Percentiles rank a stretch among this genome's conserved stretches.
Conservation (phyloP, 75 land plant genomes). For the Azolla pinnata region DNA sequence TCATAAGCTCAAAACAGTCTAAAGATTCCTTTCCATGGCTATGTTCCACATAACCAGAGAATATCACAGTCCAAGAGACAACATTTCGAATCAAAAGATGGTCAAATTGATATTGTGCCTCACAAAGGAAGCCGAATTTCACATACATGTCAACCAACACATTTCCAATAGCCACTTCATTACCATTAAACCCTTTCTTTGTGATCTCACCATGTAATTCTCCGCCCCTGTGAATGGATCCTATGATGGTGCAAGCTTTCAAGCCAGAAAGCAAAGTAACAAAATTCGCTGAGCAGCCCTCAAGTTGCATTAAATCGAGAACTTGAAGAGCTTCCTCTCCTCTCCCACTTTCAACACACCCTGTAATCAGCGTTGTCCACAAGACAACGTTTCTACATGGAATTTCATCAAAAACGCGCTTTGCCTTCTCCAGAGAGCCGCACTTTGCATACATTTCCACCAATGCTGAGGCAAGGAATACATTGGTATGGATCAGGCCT, state of each 20-base stretch:
- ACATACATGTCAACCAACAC: slow-evolving; percentile 39
- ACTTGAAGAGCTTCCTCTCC: slow-evolving; percentile 10
- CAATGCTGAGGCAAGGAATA: background rate
- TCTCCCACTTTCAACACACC: slow-evolving; percentile 18
- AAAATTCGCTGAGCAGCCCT: background rate
- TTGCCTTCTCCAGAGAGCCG: background rate
- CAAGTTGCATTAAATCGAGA: slow-evolving; percentile 12
- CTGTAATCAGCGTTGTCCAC: slow-evolving; percentile 17
- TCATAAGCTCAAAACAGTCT: slow-evolving; percentile 1
- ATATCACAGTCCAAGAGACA: slow-evolving; percentile 33
- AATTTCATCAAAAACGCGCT: slow-evolving; percentile 4
- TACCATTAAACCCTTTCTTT: background rate
- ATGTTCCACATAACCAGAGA: slow-evolving; percentile 1
- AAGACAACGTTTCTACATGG: slow-evolving; percentile 8
- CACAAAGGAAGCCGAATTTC: slow-evolving; percentile 19
- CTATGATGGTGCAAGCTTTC: slow-evolving; percentile 11
- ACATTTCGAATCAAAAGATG: slow-evolving; percentile 24
- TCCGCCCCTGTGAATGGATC: slow-evolving; percentile 3
- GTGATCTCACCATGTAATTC: slow-evolving; percentile 12
- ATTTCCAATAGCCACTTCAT: slow-evolving; percentile 23
- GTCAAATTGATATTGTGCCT: slow-evolving; percentile 34
- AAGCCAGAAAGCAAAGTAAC: slow-evolving; percentile 10
- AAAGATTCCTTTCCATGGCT: slow-evolving; percentile 19
- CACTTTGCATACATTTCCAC: slow-evolving; percentile 1
- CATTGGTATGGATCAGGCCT: background rate